Evolutionary conservation across 331 rosid species (phyloP), one percentile per base, ranked within the genome.

Genomic region (Cucumis variabilis): DNA sequence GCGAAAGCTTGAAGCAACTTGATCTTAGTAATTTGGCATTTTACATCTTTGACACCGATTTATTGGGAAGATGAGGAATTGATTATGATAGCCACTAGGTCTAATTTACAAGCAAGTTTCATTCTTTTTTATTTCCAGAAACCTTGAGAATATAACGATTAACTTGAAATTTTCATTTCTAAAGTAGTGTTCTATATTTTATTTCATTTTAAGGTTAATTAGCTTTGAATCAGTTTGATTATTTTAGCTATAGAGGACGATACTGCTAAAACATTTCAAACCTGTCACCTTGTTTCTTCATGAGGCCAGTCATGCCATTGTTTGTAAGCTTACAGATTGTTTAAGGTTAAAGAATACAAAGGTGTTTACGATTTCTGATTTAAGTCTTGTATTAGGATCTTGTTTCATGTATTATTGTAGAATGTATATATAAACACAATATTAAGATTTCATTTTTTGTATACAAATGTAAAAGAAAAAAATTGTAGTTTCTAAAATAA

Each of bases 291-390:
- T 96, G 90, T 96, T 95, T 90, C 89, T 96, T 87, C 99, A 96
- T 8, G 99, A 96, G 92, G 94, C 94, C 7, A 96, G 99, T 90
- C 99, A 96, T 92, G 99, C 99, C 62, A 82, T 96, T 88, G 99
- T 96, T 89, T 96, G 99, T 94, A 88, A 41, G 88, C 99, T 96
- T 89, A 96, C 99, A n/a, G n/a, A n/a, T n/a, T n/a, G n/a, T n/a
- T n/a, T n/a, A n/a, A n/a, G n/a, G n/a, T n/a, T n/a, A n/a, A n/a
- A n/a, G n/a, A n/a, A n/a, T n/a, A n/a, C n/a, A n/a, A n/a, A n/a
- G n/a, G n/a, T n/a, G n/a, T n/a, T n/a, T n/a, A n/a, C n/a, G n/a
- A n/a, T n/a, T n/a, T n/a, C n/a, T n/a, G n/a, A n/a, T n/a, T n/a
- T n/a, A n/a, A n/a, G n/a, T n/a, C n/a, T n/a, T n/a, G n/a, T n/a